Conservation (phyloP, 306 rosid species). For the Medicago lupulina region DNA sequence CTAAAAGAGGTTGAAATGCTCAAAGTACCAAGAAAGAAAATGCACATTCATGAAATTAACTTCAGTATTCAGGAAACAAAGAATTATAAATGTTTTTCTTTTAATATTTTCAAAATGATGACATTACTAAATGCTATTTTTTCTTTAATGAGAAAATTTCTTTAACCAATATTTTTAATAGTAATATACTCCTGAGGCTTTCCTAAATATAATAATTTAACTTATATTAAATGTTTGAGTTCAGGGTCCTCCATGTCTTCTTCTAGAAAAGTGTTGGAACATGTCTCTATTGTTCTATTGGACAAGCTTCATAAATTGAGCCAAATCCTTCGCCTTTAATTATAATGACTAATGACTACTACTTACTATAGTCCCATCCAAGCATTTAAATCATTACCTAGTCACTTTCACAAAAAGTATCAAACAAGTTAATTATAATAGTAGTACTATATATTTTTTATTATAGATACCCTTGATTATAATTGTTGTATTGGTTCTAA, state of each 20-base stretch:
- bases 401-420: slow-evolving; percentile 32
- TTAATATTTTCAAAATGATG: not conserved
- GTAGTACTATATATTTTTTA: not conserved
- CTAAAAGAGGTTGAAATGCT: not conserved
- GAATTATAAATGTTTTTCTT: no score
- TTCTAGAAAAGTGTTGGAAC: slow-evolving; percentile 19
- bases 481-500: slow-evolving; percentile 3
- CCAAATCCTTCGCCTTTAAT: slow-evolving; percentile 29
- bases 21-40: not conserved
- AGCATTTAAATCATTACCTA: slow-evolving; percentile 33
- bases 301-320: slow-evolving; percentile 24
- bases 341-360: not conserved
- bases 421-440: slow-evolving; percentile 20
- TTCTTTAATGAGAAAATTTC: not conserved
- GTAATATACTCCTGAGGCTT: no score
- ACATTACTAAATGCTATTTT: not conserved
- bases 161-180: not conserved
- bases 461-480: not conserved
- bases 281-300: slow-evolving; percentile 14
- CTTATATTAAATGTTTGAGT: not conserved
- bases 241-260: not conserved
- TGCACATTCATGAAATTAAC: not conserved
- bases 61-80: not conserved
- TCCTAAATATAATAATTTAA: not conserved
- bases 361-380: slow-evolving; percentile 30